Conservation (phyloP, 225 moss, liverwort and hornwort species). For the Pseudisothecium myosuroides region DNA sequence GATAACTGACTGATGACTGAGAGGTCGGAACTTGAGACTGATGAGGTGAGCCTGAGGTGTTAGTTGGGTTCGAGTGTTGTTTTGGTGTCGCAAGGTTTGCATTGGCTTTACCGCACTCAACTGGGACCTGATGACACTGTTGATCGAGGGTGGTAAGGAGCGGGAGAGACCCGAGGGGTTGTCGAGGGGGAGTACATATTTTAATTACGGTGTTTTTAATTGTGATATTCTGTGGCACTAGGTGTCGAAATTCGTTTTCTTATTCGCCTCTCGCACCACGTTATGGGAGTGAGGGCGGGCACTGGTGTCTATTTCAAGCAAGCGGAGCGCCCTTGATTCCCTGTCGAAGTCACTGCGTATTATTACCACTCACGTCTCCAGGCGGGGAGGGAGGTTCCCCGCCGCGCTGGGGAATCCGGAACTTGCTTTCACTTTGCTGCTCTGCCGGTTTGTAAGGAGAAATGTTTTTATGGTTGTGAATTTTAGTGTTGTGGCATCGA, state of each 20-base stretch:
- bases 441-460: background rate
- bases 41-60: background rate
- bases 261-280: background rate
- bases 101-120: background rate
- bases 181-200: background rate
- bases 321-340: conserved; percentile 3
- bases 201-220: background rate
- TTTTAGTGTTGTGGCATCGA: background rate
- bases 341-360: background rate
- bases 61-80: background rate
- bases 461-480: background rate
- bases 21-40: background rate
- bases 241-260: background rate
- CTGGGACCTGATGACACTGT: background rate
- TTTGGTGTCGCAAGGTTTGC: background rate
- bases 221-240: background rate
- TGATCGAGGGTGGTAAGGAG: background rate
- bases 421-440: background rate
- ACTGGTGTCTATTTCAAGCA: background rate
- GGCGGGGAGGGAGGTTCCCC: background rate
- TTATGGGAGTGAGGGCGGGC: background rate
- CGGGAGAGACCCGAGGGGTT: background rate
- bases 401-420: background rate
- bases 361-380: background rate
- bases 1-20: too few relatives aligned